Percentiles rank a stretch among this genome's conserved stretches.
phyloP scores from a whole-genome alignment of 495 filamentous ascomycete genomes.

The Penicillium simplicissimum region DNA sequence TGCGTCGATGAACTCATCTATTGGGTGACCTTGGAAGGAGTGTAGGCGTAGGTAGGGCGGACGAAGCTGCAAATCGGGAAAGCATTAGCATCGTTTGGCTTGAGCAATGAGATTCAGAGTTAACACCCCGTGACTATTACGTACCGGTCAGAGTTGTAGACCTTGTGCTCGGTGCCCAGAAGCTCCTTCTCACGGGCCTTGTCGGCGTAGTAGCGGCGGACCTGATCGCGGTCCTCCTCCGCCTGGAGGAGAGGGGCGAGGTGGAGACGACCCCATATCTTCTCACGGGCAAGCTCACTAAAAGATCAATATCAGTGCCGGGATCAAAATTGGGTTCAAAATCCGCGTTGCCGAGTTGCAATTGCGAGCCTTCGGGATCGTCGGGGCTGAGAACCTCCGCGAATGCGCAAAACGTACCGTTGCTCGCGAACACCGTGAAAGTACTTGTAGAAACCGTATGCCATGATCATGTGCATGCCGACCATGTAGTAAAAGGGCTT shows the following conservation, averaged over 20 bases:
- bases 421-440: constrained; percentile 78
- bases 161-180: constrained; percentile 71
- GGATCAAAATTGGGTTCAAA: background rate
- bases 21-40: constrained; percentile 43
- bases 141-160: constrained; percentile 88
- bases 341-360: background rate
- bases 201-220: constrained; percentile 80
- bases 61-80: constrained; percentile 37
- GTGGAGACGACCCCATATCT: constrained; percentile 95
- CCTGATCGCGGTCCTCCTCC: constrained; percentile 93
- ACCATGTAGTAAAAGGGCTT: constrained; percentile 74
- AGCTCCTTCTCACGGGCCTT: constrained; percentile 87
- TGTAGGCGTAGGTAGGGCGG: constrained; percentile 50
- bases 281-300: constrained; percentile 92
- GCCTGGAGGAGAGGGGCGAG: constrained; percentile 90
- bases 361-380: constrained; percentile 9
- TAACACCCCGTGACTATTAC: constrained; percentile 22
- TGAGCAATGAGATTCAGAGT: background rate
- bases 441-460: constrained; percentile 84
- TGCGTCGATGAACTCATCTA: constrained; percentile 21
- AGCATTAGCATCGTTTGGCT: constrained; percentile 6
- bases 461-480: constrained; percentile 72
- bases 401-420: constrained; percentile 61
- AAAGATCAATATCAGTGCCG: constrained; percentile 11
- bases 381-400: constrained; percentile 11